Base-by-base conservation (phyloP, 495 filamentous ascomycete genomes). In the Gamarada debralockiae region DNA sequence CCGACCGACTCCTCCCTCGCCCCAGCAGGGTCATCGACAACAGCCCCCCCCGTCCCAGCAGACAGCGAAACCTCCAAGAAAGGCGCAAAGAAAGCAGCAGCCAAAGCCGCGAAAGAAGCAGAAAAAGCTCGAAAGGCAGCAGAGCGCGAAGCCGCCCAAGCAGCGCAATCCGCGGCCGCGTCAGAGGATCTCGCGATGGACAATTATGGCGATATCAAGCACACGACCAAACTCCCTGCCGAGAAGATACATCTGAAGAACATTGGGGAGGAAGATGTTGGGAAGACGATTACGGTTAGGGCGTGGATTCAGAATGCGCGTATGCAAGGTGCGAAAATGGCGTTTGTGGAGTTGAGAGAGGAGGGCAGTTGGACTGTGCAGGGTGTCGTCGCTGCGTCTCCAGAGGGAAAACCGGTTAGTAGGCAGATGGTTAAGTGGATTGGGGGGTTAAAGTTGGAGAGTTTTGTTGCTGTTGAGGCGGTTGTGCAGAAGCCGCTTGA, bases 351-450 rank as follows among this genome's bases (percentile, higher is more conserved):
- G 68, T 78, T 97, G 49, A 78, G 91, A 50, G 85, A 96, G 73
- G 84, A 88, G 64, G 82, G 83, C 43, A 80, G 83, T 63, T 60
- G 57, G 57, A 85, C 89, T 22, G 82, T 96, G 15, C 92, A 96
- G 74, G 91, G 82, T 47, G 63, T 80, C 20, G 76, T 88, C 59
- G 73, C 83, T 48, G 80, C 83, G 20, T 67, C 64, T 36, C 61
- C 73, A 52, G 78, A 67, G 67, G 79, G 56, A 65, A 78, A 52
- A 23, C 55, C 71, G 27, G 70, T 89, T 31, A 80, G 75, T 59
- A 78, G 76, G 58, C 92, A 92, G 73, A 98, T 98, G 95, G 89
- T 95, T 58, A 97, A 97, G 72, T 98, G 84, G 79, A 80, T 84
- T 29, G 81, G 80, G 45, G 79, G 75, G 39, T 73, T 97, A 60